Evolutionary conservation across 2,329 filamentous ascomycete genomes (phyloP).

Genomic region (Fusarium sp.): DNA sequence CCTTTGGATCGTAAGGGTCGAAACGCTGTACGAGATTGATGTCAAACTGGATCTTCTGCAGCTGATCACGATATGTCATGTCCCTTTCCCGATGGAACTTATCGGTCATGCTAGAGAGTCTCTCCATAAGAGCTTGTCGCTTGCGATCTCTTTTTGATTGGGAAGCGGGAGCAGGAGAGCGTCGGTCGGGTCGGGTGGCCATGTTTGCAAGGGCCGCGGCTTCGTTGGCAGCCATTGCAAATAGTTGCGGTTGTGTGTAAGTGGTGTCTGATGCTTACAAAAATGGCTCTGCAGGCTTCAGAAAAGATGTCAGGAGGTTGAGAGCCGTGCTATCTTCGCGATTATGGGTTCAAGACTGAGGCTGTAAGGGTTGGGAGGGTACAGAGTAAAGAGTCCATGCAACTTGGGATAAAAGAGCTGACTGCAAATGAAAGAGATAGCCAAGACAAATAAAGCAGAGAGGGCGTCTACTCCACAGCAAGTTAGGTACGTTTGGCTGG

Average conservation of each 20-base stretch:
- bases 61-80: slow-evolving; percentile 84
- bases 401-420: slow-evolving; percentile 12
- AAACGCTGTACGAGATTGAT: slow-evolving; percentile 86
- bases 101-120: slow-evolving; percentile 76
- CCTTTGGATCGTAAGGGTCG: slow-evolving; percentile 77
- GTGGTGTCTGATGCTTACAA: background rate
- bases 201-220: slow-evolving; percentile 45
- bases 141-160: slow-evolving; percentile 90
- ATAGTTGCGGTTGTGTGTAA: background rate
- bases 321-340: slow-evolving; percentile 4
- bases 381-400: slow-evolving; percentile 21
- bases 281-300: background rate
- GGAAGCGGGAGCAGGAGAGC: slow-evolving; percentile 50
- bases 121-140: slow-evolving; percentile 81
- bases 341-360: background rate
- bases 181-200: slow-evolving; percentile 47
- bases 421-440: slow-evolving; percentile 5
- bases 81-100: slow-evolving; percentile 84
- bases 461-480: background rate
- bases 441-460: background rate
- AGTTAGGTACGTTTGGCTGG: background rate
- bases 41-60: slow-evolving; percentile 91
- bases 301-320: background rate
- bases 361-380: slow-evolving; percentile 17
- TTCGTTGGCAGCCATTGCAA: slow-evolving; percentile 52